Evolutionary conservation across 768 basidiomycete species (phyloP).

Genomic region (Xerocomellus dryophilus): DNA sequence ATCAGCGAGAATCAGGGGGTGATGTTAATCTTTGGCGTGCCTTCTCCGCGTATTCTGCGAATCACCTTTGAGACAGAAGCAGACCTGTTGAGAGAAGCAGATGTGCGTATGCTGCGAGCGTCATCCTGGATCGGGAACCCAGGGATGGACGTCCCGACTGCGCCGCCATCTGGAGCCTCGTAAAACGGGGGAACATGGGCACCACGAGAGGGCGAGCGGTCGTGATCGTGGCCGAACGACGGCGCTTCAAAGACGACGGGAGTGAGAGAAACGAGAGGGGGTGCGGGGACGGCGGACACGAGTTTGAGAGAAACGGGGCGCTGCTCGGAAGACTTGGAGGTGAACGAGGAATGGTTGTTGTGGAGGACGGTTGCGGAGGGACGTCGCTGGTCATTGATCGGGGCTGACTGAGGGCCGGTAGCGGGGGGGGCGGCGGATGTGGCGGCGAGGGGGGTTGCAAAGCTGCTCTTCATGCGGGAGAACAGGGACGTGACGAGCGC

Average conservation of each 20-base stretch:
- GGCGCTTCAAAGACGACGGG: slow-evolving; percentile 80
- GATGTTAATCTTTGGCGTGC: slow-evolving; percentile 35
- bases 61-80: slow-evolving; percentile 91
- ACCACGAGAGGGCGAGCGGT: slow-evolving; percentile 53
- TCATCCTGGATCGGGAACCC: slow-evolving; percentile 93
- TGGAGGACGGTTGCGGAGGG: slow-evolving; percentile 49
- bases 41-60: slow-evolving; percentile 86
- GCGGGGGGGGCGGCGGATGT: slow-evolving; percentile 39
- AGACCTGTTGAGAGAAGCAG: slow-evolving; percentile 65
- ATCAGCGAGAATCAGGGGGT: slow-evolving; percentile 7
- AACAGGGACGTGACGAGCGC: slow-evolving; percentile 78
- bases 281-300: slow-evolving; percentile 57
- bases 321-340: slow-evolving; percentile 50
- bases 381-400: slow-evolving; percentile 52
- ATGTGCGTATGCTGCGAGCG: slow-evolving; percentile 79
- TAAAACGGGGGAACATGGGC: slow-evolving; percentile 49
- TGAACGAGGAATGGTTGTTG: slow-evolving; percentile 43
- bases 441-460: slow-evolving; percentile 63
- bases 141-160: slow-evolving; percentile 76
- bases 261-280: slow-evolving; percentile 81
- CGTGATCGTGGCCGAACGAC: slow-evolving; percentile 63
- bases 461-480: slow-evolving; percentile 76
- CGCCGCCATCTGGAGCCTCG: slow-evolving; percentile 53
- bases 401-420: slow-evolving; percentile 29
- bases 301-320: slow-evolving; percentile 57